Conservation (phyloP, 2,329 filamentous ascomycete species). For the Colletotrichum scovillei region DNA sequence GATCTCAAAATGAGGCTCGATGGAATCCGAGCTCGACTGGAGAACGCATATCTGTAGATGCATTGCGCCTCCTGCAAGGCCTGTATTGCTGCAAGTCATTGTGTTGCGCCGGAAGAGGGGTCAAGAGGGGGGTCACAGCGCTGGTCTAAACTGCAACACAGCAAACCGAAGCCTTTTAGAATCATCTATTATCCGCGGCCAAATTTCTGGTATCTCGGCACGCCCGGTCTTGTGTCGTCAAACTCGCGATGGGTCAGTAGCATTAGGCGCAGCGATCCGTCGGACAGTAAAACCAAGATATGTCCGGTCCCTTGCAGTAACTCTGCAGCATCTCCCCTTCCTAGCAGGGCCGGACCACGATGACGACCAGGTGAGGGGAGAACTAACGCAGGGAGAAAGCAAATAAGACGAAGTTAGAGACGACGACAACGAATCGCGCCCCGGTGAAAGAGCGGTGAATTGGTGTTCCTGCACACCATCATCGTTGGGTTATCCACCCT, state of each 20-base stretch:
- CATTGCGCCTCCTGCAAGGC: background rate
- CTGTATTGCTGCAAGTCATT: slow-evolving; percentile 25
- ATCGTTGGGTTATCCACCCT: background rate
- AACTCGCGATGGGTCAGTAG: background rate
- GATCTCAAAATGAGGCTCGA: background rate
- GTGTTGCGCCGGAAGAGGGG: slow-evolving; percentile 22
- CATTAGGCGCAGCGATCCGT: background rate
- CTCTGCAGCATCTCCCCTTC: slow-evolving; percentile 12
- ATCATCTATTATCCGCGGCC: background rate
- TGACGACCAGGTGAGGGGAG: background rate
- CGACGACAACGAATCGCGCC: slow-evolving; percentile 25
- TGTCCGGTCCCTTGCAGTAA: slow-evolving; percentile 19
- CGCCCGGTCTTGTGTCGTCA: background rate
- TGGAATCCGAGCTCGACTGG: background rate
- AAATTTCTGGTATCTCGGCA: background rate
- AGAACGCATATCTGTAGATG: background rate
- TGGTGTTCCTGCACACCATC: slow-evolving; percentile 21
- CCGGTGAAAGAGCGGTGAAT: slow-evolving; percentile 33
- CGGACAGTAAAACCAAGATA: background rate
- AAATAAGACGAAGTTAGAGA: slow-evolving; percentile 17
- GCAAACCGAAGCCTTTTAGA: background rate
- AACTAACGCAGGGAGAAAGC: slow-evolving; percentile 26
- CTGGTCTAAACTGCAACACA: background rate
- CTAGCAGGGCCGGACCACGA: slow-evolving; percentile 4
- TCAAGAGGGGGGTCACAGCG: background rate